phyloP scores from a whole-genome alignment of 2,329 filamentous ascomycete species.

The Pezicula neosporulosa region DNA sequence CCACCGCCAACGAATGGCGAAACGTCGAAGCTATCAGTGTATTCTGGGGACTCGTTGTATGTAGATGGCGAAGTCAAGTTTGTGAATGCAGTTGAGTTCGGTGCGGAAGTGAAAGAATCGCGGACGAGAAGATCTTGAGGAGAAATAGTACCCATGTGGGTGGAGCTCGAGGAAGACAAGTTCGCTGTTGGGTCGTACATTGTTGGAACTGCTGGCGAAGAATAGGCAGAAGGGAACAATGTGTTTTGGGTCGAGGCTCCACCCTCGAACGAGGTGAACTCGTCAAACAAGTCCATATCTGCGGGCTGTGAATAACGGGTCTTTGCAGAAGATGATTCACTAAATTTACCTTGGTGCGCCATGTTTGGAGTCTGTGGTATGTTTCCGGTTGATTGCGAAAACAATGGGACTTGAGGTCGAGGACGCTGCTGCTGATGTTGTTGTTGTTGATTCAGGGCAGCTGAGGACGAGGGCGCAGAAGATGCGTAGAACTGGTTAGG shows the following conservation, averaged over 20 bases:
- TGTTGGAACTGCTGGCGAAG: conserved; percentile 31
- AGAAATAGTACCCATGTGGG: conserved; percentile 70
- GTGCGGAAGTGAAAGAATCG: conserved; percentile 69
- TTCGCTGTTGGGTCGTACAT: conserved; percentile 47
- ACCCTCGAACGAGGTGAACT: conserved; percentile 52
- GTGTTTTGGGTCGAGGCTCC: conserved; percentile 24
- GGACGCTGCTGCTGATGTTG: conserved; percentile 45
- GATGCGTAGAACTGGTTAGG: conserved; percentile 63
- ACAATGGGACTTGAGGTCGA: conserved; percentile 70
- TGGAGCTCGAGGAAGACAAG: conserved; percentile 37
- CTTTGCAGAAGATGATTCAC: conserved; percentile 10
- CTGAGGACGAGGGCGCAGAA: conserved; percentile 58
- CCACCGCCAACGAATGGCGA: conserved; percentile 73
- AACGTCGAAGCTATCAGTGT: conserved; percentile 66
- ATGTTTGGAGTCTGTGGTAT: conserved; percentile 44
- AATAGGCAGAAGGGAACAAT: conserved; percentile 21
- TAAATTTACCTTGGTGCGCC: conserved; percentile 52
- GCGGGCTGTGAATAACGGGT: conserved; percentile 26
- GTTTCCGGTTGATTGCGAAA: conserved; percentile 57
- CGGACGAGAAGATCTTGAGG: conserved; percentile 76
- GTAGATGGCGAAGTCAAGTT: conserved; percentile 82
- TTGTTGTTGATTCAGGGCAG: conserved; percentile 51
- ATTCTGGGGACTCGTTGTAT: conserved; percentile 73
- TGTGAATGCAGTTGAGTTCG: conserved; percentile 78
- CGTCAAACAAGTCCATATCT: conserved; percentile 55